Evolutionary conservation across 257 asterid species (phyloP), one percentile per base, ranked within the genome.

Genomic region (Solanum chiquidenum): DNA sequence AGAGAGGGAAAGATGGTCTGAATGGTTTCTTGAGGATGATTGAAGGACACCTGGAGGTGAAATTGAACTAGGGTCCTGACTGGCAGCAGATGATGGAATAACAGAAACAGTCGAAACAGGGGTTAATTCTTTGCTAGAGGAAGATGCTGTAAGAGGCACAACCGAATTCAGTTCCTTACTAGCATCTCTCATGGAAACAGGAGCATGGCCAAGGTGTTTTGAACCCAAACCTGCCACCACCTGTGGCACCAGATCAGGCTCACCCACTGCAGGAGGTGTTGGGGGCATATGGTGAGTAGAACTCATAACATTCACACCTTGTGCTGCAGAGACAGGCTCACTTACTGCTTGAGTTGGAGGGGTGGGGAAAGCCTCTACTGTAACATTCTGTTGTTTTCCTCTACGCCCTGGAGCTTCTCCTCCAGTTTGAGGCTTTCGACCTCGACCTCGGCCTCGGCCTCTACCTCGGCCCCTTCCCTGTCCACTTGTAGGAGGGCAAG

Each of bases 391-490:
- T 88, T 90, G 95, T 91, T 92, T 97, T 44, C 98, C 98, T 68
- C 97, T 90, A 86, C 94, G 96, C 89, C 95, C 91, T 76, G 96
- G 92, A 73, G 93, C 90, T 91, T 95, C 99, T 90, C 94, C 98
- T 18, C 89, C 94, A 86, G 88, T 86, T 86, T 90, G 94, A 88
- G 92, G 74, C 86, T 93, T 95, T 62, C 96, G 93, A 49, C 98
- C 98, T 88, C 95, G 85, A 58, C 92, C 86, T 68, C 96, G 93
- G n/a, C 98, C 98, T 87, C 95, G 88, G 2, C 90, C 92, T 87
- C 89, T 83, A 77, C 92, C 92, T 58, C 92, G 90, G 72, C 98
- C 98, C 89, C 98, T 89, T 75, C 98, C 98, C 90, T 93, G 94
- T 86, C 90, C 96, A 76, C 94, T 88, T 71, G 93, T 64, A 44